Evolutionary conservation across 805 yeast genomes (phyloP), one percentile per base, ranked within the genome.

Genomic region (Jamesozyma rosinii): DNA sequence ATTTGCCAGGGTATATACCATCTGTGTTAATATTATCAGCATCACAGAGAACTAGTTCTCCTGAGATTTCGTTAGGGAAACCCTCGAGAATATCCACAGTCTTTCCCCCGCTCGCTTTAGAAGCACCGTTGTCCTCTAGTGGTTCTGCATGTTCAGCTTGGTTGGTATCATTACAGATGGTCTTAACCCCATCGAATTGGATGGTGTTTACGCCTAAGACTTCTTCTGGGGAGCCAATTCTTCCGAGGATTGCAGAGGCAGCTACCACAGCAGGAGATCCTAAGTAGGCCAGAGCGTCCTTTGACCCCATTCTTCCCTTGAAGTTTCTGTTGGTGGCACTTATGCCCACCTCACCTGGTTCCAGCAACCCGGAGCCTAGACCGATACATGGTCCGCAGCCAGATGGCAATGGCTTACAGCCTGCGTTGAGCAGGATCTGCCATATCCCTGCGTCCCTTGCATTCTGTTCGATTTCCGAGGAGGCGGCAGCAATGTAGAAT

Each of bases 361-460:
- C 81, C 52, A 92, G 71, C 50, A 92, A 70, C 40, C 99, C 99
- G 24, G 94, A 74, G 44, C 99, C 99, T 44, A 92, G 71, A 31
- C 99, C 99, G 59, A 92, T 92, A 71, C 99, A 92, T 20, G 99
- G 99, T 37, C 99, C 99, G 70, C 99, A 92, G 19, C 99, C 99
- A 14, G 98, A 95, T 18, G 97, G 97, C 54, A 92, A 76, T 30
- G 96, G 86, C 54, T 70, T 84, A 46, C 96, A 95, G 42, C 99
- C 99, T 9, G 97, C 95, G 44, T 81, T 90, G 38, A 92, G 57
- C 45, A 92, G 72, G 18, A 77, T 78, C 55, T 88, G 74, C 98
- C 99, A 94, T 14, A 95, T 94, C 44, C 99, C 98, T 36, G 67
- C 69, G 30, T 77, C 75, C 67, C 84, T 95, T 37, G 98, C 98